A percentile compares a stretch with the other conserved stretches of the same genome.
phyloP scores from a whole-genome alignment of 2,329 filamentous ascomycete genomes.

The Arthrobotrys entomopaga region DNA sequence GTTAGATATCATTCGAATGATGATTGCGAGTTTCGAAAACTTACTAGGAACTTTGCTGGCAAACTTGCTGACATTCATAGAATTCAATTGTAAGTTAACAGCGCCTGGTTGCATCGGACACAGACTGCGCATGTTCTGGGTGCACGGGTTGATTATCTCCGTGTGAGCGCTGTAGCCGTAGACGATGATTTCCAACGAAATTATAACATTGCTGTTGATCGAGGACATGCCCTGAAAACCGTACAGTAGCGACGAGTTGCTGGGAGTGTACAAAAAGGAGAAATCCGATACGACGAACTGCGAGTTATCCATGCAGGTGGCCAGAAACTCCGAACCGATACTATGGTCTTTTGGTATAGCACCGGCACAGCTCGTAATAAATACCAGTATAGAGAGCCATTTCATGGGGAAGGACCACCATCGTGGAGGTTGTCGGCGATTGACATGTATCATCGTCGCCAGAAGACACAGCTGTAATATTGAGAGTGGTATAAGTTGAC shows the following conservation, averaged over 20 bases:
- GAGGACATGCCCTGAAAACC: slow-evolving; percentile 83
- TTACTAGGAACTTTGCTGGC: slow-evolving; percentile 74
- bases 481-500: too few relatives aligned
- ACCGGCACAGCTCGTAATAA: slow-evolving; percentile 10
- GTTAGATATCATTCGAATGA: not conserved
- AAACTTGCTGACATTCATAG: slow-evolving; percentile 67
- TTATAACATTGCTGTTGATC: slow-evolving; percentile 81
- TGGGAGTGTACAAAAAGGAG: slow-evolving; percentile 80
- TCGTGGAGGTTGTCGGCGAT: slow-evolving; percentile 14
- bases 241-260: slow-evolving; percentile 77
- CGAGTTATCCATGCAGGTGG: slow-evolving; percentile 83
- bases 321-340: slow-evolving; percentile 83
- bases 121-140: slow-evolving; percentile 73
- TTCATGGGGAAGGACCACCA: slow-evolving; percentile 54
- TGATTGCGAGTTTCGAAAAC: slow-evolving; percentile 51
- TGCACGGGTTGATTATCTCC: slow-evolving; percentile 78
- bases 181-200: slow-evolving; percentile 78
- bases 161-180: slow-evolving; percentile 82
- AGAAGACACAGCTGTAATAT: too few relatives aligned
- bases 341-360: slow-evolving; percentile 70
- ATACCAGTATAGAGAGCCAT: slow-evolving; percentile 39
- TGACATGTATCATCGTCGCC: too few relatives aligned
- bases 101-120: slow-evolving; percentile 91
- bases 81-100: slow-evolving; percentile 78
- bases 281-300: slow-evolving; percentile 88